Conservation (phyloP, 495 filamentous ascomycete genomes). For the Talaromyces adpressus region DNA sequence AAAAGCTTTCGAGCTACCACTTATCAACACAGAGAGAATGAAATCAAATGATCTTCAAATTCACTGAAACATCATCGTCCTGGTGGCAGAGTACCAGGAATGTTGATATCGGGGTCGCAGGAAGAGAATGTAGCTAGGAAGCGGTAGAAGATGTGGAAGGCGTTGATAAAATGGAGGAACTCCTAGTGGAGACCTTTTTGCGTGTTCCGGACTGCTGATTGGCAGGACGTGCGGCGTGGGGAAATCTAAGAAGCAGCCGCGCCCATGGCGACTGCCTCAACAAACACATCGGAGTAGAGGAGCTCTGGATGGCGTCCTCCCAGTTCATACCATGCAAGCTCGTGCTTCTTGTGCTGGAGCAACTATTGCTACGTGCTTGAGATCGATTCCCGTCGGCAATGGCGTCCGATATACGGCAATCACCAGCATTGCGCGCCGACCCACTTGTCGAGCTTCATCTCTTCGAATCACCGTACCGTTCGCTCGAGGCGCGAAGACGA, state of each 20-base stretch:
- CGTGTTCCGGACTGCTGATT: neutral
- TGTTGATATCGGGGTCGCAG: neutral
- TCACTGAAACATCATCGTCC: neutral
- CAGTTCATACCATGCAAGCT: conserved; percentile 1
- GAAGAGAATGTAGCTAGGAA: neutral
- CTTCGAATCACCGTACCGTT: neutral
- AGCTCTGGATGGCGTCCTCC: neutral
- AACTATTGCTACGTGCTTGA: neutral
- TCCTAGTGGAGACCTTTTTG: conserved; percentile 2
- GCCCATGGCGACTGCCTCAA: neutral
- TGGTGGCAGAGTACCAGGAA: neutral
- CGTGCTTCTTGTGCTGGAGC: neutral
- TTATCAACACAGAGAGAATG: neutral
- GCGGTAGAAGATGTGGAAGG: neutral
- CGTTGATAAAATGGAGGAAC: conserved; percentile 1
- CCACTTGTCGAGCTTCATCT: conserved; percentile 11
- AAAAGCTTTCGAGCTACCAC: neutral
- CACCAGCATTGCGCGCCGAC: conserved; percentile 27
- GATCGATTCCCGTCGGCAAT: conserved; percentile 12
- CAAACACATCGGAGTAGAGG: neutral
- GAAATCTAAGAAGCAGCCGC: conserved; percentile 15
- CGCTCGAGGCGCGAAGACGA: conserved; percentile 43
- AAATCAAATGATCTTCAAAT: neutral
- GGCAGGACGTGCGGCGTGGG: neutral
- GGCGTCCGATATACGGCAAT: conserved; percentile 21